Evolutionary conservation across 106 monocot genomes (phyloP).

Genomic region (Iris macrosiphon): DNA sequence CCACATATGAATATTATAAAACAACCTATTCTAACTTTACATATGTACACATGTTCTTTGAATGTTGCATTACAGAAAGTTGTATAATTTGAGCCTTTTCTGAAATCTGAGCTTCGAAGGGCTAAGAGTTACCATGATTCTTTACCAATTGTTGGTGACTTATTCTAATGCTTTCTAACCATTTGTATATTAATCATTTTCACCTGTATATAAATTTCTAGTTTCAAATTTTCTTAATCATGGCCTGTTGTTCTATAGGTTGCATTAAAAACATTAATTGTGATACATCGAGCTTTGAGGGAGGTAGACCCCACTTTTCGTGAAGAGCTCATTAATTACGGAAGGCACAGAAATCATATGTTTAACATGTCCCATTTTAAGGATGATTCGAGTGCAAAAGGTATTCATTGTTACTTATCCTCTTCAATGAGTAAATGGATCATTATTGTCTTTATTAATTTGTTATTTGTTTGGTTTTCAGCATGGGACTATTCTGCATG

Average conservation of each 20-base stretch:
- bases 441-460: not conserved
- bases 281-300: slow-evolving; percentile 93
- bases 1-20: too few species aligned
- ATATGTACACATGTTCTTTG: too few species aligned
- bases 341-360: slow-evolving; percentile 73
- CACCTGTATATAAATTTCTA: too few species aligned
- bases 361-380: slow-evolving; percentile 91
- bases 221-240: too few species aligned
- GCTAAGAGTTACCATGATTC: too few species aligned
- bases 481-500: slow-evolving; percentile 98
- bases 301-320: slow-evolving; percentile 94
- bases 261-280: slow-evolving; percentile 87
- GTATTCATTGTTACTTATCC: slow-evolving; percentile 20
- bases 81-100: too few species aligned
- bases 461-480: slow-evolving; percentile 27
- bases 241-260: slow-evolving; percentile 38
- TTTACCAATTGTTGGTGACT: too few species aligned
- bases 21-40: too few species aligned
- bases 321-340: slow-evolving; percentile 96
- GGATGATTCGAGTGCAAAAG: slow-evolving; percentile 93
- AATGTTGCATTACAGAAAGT: too few species aligned
- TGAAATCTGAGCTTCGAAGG: too few species aligned
- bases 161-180: too few species aligned
- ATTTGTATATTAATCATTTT: too few species aligned
- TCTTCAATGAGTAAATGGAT: not conserved